Base-by-base conservation (phyloP, 371 early-diverging fungal genomes). In the Fennellomyces sp. region DNA sequence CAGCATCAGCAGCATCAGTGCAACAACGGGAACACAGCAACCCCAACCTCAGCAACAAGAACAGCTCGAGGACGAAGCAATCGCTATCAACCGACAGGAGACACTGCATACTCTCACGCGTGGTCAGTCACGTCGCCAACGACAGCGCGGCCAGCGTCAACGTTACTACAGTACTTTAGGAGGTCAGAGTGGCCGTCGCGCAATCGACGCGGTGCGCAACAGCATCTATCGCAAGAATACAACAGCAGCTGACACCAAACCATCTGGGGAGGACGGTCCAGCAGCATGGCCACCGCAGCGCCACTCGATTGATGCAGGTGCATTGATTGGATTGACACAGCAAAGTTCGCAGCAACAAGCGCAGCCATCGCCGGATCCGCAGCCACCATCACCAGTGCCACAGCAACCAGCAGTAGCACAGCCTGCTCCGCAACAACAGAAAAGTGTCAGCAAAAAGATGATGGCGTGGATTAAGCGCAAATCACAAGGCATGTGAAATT, bases 401-500 rank as follows among this genome's bases (percentile, higher is more conserved):
- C 42, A 27, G 12, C 54, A 47, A 10, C 26, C 29, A 8, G 23
- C 36, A 11, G 17, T 29, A 13, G 6, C 27, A 15, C 6, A 21
- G 7, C 15, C 25, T 23, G 2, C 31, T 13, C 19, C 45, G 11
- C 42, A 27, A n/a, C 54, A 47, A 12, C 27, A 30, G 10, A 52
- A 60, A 26, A 17, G 35, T 15, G 21, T 36, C 23, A 38, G 29
- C 30, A 21, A 38, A 25, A 63, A 63, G 29, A 45, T 63, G 42
- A 57, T 63, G 53, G 52, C 52, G 25, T 63, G 64, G 64, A 58
- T 63, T 19, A 63, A 53, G 28, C 33, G 56, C 13, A 63, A 56
- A 52, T 63, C 63, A 17, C 51, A 51, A 56, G 63, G 63, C 56
- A 56, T 17, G 52, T 10, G 31, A 21, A 10, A 47, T 21, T 5